phyloP scores from a whole-genome alignment of 192 early-diverging fungal genomes.

The Coemansia brasiliensis region DNA sequence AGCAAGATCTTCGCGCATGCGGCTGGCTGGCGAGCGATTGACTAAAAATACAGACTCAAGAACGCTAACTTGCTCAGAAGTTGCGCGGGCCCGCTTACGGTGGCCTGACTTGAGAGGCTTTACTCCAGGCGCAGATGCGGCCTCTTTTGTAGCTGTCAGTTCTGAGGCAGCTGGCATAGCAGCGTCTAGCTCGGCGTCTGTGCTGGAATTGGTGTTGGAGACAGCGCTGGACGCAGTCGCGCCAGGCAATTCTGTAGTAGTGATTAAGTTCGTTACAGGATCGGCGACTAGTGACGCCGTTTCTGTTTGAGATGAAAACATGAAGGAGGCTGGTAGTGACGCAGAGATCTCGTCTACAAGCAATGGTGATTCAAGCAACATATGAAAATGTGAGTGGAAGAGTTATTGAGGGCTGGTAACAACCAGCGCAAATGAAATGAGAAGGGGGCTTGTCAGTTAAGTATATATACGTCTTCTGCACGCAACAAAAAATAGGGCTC shows the following conservation, averaged over 20 bases:
- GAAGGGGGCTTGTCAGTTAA: too few species aligned
- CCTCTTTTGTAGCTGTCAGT: conserved; percentile 2
- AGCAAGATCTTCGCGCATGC: conserved; percentile 63
- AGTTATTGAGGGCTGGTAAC: background rate
- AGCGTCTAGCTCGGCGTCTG: conserved; percentile 4
- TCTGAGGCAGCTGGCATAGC: background rate
- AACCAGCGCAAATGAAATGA: too few species aligned
- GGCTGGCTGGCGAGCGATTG: conserved; percentile 71
- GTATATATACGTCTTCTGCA: too few species aligned
- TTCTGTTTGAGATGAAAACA: conserved; percentile 17
- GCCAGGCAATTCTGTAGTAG: too few species aligned
- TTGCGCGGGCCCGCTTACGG: conserved; percentile 68
- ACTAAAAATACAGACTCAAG: conserved; percentile 69
- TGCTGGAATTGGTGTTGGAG: conserved; percentile 2
- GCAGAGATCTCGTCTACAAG: conserved; percentile 17
- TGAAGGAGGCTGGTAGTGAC: conserved; percentile 7
- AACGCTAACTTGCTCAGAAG: conserved; percentile 67
- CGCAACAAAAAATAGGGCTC: background rate
- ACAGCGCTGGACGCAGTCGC: too few species aligned
- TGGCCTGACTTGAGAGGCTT: conserved; percentile 33
- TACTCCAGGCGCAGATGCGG: background rate
- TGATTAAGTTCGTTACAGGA: background rate
- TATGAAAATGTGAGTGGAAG: background rate
- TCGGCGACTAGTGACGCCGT: conserved; percentile 6
- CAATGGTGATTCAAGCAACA: conserved; percentile 18